Evolutionary conservation across 768 basidiomycete species (phyloP).

Genomic region (Hypsizygus marmoreus): DNA sequence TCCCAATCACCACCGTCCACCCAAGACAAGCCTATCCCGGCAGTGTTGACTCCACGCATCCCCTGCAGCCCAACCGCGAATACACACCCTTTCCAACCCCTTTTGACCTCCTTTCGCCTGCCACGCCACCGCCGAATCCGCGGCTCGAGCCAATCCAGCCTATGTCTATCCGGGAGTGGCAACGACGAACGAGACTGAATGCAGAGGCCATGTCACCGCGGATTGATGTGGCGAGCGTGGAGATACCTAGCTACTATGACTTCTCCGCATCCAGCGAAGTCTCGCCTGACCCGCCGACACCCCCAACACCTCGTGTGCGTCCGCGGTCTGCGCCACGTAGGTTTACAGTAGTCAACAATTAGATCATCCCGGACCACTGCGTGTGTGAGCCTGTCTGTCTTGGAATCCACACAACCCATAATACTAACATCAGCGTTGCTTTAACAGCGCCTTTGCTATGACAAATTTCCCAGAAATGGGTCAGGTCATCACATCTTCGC

Average conservation of each 20-base stretch:
- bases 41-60: conserved; percentile 10
- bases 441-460: too few relatives aligned
- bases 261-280: conserved; percentile 26
- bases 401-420: too few relatives aligned
- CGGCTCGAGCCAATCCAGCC: conserved; percentile 13
- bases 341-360: conserved; percentile 36
- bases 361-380: too few relatives aligned
- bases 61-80: conserved; percentile 14
- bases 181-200: conserved; percentile 26
- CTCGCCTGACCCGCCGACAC: conserved; percentile 17
- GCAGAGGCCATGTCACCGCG: conserved; percentile 22
- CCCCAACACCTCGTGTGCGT: conserved; percentile 20
- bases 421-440: too few relatives aligned
- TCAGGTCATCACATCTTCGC: too few relatives aligned
- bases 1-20: conserved; percentile 17
- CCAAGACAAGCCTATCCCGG: conserved; percentile 14
- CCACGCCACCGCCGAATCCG: conserved; percentile 8
- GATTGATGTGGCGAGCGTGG: conserved; percentile 29
- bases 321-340: conserved; percentile 23
- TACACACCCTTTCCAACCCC: conserved; percentile 6
- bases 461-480: too few relatives aligned
- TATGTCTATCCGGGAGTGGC: conserved; percentile 31
- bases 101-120: background rate
- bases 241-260: conserved; percentile 35
- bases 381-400: too few relatives aligned